Evolutionary conservation across 768 basidiomycete species (phyloP), one percentile per base, ranked within the genome.

Genomic region (Polyporus arcularius): DNA sequence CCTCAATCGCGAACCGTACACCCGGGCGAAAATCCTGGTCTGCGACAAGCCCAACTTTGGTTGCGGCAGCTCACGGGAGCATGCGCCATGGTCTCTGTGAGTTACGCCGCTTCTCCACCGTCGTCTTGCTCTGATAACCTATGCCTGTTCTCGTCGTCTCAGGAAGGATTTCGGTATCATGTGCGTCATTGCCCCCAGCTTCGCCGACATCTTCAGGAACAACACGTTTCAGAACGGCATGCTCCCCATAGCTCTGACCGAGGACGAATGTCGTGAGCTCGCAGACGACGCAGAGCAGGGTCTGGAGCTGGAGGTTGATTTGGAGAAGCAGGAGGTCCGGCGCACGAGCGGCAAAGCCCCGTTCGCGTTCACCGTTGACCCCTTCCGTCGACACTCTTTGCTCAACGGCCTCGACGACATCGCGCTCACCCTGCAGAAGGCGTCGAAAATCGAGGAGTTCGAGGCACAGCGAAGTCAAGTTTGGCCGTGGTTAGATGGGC

Each of bases 401-500:
- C 73, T 99, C 75, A 95, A 99, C 69, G 97, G 97, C 35, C 78
- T 98, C 65, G 97, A 99, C 73, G 97, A 98, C 70, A 96, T 99
- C 64, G 95, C 90, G 43, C 79, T 99, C 74, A 99, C 97, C 43
- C 79, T 99, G 79, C 87, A 92, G 73, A 88, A 87, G 72, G 86
- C 80, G 35, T 77, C 77, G 11, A 73, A 81, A n/a, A 97, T 99
- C 64, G 79, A 81, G 60, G 67, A 73, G 45, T 99, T 98, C 68
- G 97, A 99, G 82, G 70, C 82, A 69, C 83, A 82, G 68, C 76
- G 97, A 65, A 89, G 86, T 30, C 78, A 85, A 69, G 72, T 78
- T 58, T 98, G 95, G 94, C 92, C 97, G 5, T 99, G 97, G 97
- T 76, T 98, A 72, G 93, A 99, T 70, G 97, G 96, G 38, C 91